Conservation (phyloP, 2,329 filamentous ascomycete species). For the Hypoxylon sp. region DNA sequence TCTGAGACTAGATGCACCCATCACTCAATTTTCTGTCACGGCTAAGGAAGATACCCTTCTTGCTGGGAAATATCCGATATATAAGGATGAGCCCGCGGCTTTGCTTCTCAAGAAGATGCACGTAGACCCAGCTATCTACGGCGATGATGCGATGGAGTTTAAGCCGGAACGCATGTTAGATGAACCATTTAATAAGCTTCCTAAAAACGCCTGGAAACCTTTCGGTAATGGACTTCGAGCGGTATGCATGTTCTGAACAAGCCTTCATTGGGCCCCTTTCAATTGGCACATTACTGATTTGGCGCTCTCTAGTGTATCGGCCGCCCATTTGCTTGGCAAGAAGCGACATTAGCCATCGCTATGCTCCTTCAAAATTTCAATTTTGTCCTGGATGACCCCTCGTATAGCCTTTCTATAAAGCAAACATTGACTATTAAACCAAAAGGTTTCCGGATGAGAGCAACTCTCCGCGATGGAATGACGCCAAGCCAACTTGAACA, state of each 20-base stretch:
- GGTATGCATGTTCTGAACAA: conserved; percentile 19
- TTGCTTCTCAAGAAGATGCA: conserved; percentile 68
- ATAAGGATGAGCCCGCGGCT: conserved; percentile 63
- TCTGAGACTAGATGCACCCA: conserved; percentile 72
- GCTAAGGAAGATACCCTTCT: conserved; percentile 67
- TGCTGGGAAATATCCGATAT: conserved; percentile 71
- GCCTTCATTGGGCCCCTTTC: background rate
- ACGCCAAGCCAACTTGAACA: conserved; percentile 62
- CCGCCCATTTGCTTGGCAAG: conserved; percentile 80
- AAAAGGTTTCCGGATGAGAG: conserved; percentile 66
- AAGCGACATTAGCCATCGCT: conserved; percentile 70
- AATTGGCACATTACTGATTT: conserved; percentile 9
- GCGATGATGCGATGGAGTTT: conserved; percentile 74
- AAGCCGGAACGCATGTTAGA: conserved; percentile 80
- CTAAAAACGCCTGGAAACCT: conserved; percentile 75
- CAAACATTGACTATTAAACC: conserved; percentile 65
- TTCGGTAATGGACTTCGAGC: conserved; percentile 79
- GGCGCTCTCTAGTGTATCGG: conserved; percentile 70
- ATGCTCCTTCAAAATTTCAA: conserved; percentile 73
- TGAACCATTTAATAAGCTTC: conserved; percentile 74
- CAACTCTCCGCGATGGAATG: conserved; percentile 61
- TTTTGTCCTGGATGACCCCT: conserved; percentile 68
- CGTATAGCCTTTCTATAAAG: conserved; percentile 62
- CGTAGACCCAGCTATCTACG: conserved; percentile 73
- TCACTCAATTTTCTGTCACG: conserved; percentile 68